phyloP scores from a whole-genome alignment of 805 yeast genomes.

The Wickerhamiella vanderwaltii region DNA sequence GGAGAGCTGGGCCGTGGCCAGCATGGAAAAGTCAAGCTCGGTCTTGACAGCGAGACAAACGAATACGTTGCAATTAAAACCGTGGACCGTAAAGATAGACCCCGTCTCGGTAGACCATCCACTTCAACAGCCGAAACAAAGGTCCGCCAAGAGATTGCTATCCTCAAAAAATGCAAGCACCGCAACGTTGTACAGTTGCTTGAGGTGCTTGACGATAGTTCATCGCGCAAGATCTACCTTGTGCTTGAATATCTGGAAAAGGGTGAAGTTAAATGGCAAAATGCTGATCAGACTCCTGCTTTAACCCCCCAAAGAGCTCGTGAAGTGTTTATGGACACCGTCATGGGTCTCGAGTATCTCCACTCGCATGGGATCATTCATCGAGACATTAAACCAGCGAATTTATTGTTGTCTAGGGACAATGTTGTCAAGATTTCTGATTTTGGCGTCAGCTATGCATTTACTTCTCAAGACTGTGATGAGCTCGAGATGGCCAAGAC shows the following conservation, averaged over 20 bases:
- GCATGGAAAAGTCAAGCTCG: constrained; percentile 95
- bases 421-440: constrained; percentile 84
- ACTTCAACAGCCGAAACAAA: constrained; percentile 48
- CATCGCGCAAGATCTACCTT: constrained; percentile 73
- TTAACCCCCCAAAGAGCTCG: constrained; percentile 56
- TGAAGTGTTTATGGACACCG: constrained; percentile 66
- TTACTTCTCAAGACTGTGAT: constrained; percentile 34
- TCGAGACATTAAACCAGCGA: constrained; percentile 71
- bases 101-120: constrained; percentile 38
- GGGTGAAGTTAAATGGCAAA: constrained; percentile 85
- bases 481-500: constrained; percentile 87
- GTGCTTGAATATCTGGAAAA: constrained; percentile 80
- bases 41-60: constrained; percentile 49
- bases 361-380: constrained; percentile 65
- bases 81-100: constrained; percentile 60
- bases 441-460: constrained; percentile 85
- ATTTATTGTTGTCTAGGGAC: constrained; percentile 56
- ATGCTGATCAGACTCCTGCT: constrained; percentile 45
- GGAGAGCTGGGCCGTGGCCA: constrained; percentile 90
- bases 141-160: constrained; percentile 77
- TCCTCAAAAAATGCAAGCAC: constrained; percentile 83
- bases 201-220: constrained; percentile 80
- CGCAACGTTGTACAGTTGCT: constrained; percentile 80
- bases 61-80: constrained; percentile 82
- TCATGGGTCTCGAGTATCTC: constrained; percentile 77